A percentile compares a stretch with the other conserved stretches of the same genome.
phyloP scores from a whole-genome alignment of 108 stramenopile genomes.

The Skeletonema grethae region DNA sequence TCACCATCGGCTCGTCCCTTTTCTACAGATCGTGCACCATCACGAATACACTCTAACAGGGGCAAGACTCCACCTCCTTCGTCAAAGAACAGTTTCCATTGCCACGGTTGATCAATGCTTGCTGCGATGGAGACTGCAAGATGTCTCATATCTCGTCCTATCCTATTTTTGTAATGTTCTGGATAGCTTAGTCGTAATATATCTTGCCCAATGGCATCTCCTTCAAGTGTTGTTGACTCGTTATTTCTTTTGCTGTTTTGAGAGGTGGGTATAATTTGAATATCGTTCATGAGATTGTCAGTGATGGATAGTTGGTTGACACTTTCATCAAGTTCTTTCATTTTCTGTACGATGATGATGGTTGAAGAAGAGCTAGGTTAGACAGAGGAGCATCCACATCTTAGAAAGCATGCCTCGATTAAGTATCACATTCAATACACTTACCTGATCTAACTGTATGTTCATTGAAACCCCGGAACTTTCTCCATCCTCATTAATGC shows the following conservation, averaged over 20 bases:
- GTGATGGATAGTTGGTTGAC: constrained; percentile 11
- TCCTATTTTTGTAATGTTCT: constrained; percentile 66
- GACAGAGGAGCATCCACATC: not conserved
- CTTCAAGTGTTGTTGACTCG: not conserved
- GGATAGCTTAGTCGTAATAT: constrained; percentile 45
- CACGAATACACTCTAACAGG: constrained; percentile 75
- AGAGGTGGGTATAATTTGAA: constrained; percentile 18
- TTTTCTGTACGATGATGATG: constrained; percentile 22
- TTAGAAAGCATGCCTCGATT: too few species aligned
- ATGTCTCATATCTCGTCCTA: constrained; percentile 69
- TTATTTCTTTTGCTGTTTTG: not conserved
- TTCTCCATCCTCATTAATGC: not conserved
- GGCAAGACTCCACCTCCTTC: constrained; percentile 74
- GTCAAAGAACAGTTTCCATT: constrained; percentile 68
- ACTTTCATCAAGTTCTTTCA: constrained; percentile 42
- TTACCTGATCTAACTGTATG: constrained; percentile 40
- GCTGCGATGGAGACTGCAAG: constrained; percentile 69
- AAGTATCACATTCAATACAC: not conserved
- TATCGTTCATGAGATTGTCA: constrained; percentile 22
- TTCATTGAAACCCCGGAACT: not conserved
- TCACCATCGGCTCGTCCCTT: constrained; percentile 34
- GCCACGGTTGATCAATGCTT: constrained; percentile 57
- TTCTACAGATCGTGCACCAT: constrained; percentile 54
- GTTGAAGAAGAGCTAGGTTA: not conserved
- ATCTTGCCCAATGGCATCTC: constrained; percentile 9